These are phyloP conservation scores for Bothriochloa decipiens DNA, from an alignment of 176 grass and related monocot genomes.

Conservation along the genomic window DNA sequence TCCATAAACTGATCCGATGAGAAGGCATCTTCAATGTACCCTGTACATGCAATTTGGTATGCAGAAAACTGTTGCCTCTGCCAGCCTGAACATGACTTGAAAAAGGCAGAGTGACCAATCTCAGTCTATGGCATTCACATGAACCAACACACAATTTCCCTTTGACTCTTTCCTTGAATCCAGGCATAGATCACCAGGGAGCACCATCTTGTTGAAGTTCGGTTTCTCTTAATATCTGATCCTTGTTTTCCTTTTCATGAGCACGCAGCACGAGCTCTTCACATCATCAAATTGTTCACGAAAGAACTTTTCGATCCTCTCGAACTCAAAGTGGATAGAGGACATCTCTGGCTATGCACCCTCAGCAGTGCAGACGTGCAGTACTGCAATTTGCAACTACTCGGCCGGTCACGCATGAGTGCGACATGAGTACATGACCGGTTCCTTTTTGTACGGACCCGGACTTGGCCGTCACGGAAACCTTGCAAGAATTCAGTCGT, in stretches of 20 bases:
- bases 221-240: too few relatives aligned
- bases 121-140: neutral
- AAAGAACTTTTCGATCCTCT: too few relatives aligned
- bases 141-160: neutral
- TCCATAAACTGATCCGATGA: neutral
- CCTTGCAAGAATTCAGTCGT: neutral
- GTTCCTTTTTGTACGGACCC: neutral
- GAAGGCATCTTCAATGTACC: neutral
- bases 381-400: neutral
- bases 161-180: neutral
- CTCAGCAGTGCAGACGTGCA: neutral
- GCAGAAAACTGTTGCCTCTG: slow-evolving; percentile 13
- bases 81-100: neutral
- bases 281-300: neutral
- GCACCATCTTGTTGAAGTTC: neutral
- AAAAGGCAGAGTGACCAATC: neutral
- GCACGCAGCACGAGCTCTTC: neutral
- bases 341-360: neutral
- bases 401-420: neutral
- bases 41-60: neutral
- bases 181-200: neutral
- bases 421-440: neutral
- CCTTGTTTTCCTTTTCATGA: neutral
- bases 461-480: slow-evolving; percentile 6
- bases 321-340: neutral